Conservation (phyloP, 2,329 filamentous ascomycete species). For the Orbilia oligospora region DNA sequence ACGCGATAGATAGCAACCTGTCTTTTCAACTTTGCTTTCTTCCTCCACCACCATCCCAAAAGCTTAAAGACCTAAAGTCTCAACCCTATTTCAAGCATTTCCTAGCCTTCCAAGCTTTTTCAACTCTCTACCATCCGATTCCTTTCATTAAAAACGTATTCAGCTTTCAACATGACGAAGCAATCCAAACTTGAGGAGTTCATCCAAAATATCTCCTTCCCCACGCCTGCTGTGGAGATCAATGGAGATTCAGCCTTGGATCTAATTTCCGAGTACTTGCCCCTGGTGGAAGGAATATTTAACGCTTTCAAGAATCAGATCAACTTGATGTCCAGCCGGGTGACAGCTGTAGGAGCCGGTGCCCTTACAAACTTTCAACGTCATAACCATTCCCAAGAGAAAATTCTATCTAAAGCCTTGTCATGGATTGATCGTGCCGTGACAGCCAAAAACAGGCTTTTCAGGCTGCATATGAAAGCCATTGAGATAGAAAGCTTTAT, state of each 20-base stretch:
- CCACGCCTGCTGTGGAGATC: neutral
- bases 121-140: too few species aligned
- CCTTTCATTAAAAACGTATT: too few species aligned
- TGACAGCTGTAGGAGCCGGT: constrained; percentile 31
- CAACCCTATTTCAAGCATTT: too few species aligned
- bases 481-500: constrained; percentile 10
- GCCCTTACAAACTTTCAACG: constrained; percentile 20
- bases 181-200: neutral
- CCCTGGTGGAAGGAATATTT: neutral
- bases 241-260: neutral
- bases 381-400: neutral
- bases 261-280: neutral
- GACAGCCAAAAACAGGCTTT: constrained; percentile 10
- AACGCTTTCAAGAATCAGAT: constrained; percentile 5
- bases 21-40: too few species aligned
- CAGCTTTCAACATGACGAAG: neutral
- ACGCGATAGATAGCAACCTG: too few species aligned
- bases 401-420: constrained; percentile 4
- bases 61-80: too few species aligned
- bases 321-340: constrained; percentile 15
- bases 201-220: constrained; percentile 12
- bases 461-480: constrained; percentile 1
- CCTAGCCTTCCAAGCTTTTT: too few species aligned
- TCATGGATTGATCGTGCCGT: neutral
- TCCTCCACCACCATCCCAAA: too few species aligned